Evolutionary conservation across 257 asterid genomes (phyloP), one percentile per base, ranked within the genome.

Genomic region (Primulina huaijiensis): DNA sequence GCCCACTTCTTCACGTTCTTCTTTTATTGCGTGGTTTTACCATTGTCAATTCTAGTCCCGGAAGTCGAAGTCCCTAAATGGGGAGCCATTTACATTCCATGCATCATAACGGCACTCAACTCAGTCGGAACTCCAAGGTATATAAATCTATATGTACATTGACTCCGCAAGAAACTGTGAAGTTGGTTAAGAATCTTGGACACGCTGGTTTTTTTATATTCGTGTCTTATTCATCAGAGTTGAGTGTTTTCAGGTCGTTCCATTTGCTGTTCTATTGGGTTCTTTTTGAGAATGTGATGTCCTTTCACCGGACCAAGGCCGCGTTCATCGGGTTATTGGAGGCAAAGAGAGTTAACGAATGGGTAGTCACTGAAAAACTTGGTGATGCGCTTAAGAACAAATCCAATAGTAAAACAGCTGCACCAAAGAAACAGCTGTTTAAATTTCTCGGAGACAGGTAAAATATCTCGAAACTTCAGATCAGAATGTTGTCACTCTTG

Each of bases 81-180:
- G 97, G 99, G 96, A 34, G 91, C 97, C 71, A 86, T 93, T 70
- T 93, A 90, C 81, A 72, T 34, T 16, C 97, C 99, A 25, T 90
- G 97, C 84, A 87, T 93, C 62, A 93, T 90, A 34, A 90, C 97
- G 9, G 29, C 84, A 27, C 90, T 93, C 37, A 93, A 93, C 78
- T 83, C 97, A 0, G 99, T 93, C 2, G 99, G 97, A 66, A 93
- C 99, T 8, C 99, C 99, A 59, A 86, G 98, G 98, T 92, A 68
- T 1, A 2, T 14, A 38, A 20, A 2, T 35, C 27, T 31, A 7
- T 68, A 2, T 34, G 2, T 31, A 43, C 17, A 43, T 40, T 2
- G 50, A 11, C 17, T 10, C 50, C 50, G 5, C 53, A 12, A 43
- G n/a, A 43, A 11, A 43, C 3, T 43, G 2, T 16, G 8, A 14